These are phyloP conservation scores for Amoebophrya sp. DNA, from an alignment of 169 alveolate genomes.

Conservation along the genomic window DNA sequence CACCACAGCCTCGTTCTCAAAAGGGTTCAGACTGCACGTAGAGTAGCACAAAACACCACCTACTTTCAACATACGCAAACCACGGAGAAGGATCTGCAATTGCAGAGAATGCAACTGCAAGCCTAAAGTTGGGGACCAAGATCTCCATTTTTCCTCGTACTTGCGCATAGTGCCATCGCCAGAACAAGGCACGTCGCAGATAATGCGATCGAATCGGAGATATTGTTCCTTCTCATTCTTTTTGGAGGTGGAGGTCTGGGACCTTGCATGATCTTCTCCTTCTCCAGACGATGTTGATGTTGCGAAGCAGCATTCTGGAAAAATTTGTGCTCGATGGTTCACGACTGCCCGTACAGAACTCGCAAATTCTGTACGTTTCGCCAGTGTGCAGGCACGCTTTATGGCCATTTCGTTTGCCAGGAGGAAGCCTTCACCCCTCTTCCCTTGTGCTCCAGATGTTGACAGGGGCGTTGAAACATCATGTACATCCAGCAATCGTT, in stretches of 20 bases:
- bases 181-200: conserved; percentile 92
- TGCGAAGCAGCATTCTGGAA: conserved; percentile 56
- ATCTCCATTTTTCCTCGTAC: conserved; percentile 25
- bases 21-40: conserved; percentile 87
- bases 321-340: conserved; percentile 79
- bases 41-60: conserved; percentile 84
- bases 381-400: not conserved
- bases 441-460: not conserved
- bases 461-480: not conserved
- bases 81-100: conserved; percentile 59
- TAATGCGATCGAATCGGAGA: conserved; percentile 38
- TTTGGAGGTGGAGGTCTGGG: not conserved
- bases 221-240: not conserved
- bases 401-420: not conserved
- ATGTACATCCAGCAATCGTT: conserved; percentile 45
- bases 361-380: not conserved
- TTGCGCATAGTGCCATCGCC: conserved; percentile 92
- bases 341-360: conserved; percentile 55
- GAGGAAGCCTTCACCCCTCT: not conserved
- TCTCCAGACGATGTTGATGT: not conserved
- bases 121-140: conserved; percentile 37
- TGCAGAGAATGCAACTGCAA: conserved; percentile 46
- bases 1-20: conserved; percentile 91
- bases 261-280: not conserved
- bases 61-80: conserved; percentile 66